Evolutionary conservation across 108 stramenopile genomes (phyloP), one percentile per base, ranked within the genome.

Genomic region (Schizochytrium sp.): DNA sequence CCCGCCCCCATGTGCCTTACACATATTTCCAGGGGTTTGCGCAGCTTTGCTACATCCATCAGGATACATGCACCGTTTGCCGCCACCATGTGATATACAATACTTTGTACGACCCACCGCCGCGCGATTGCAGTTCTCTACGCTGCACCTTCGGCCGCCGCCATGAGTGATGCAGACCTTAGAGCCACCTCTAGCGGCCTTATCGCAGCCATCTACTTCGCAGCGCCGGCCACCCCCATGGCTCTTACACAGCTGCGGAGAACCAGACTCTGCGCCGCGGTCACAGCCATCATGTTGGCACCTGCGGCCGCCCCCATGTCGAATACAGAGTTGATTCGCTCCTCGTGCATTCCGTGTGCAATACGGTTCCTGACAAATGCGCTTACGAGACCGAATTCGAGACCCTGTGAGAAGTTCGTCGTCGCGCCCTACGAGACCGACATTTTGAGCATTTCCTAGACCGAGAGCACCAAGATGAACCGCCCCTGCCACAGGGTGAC

Each of bases 221-320:
- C 76, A 83, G 76, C 76, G 76, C 15, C n/a, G 2, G 5, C 76
- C 76, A 53, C 76, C 76, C 50, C 76, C 76, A 55, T 83, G 76
- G 15, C 15, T 50, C 1, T 83, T 83, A 28, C 76, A 83, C 5
- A 49, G 47, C 47, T 83, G 50, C 28, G 76, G 76, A 7, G 3
- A 55, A 10, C 76, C 76, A 1, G 64, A 69, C 91, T 98, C 97
- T 28, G 98, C 98, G 55, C 96, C 96, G 91, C 97, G 97, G 91
- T 95, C 95, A 72, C 96, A 97, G 56, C 96, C 97, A 28, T 93
- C 93, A 40, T 97, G 94, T 88, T 93, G 91, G 90, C 98, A 83
- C 5, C 47, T 17, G 45, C 76, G 76, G 0, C 76, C 76, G 53
- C 76, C 76, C 10, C 76, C 76, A 28, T 83, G 76, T 53, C 55